Conservation (phyloP, 257 asterid species). For the Capsicum chinense region DNA sequence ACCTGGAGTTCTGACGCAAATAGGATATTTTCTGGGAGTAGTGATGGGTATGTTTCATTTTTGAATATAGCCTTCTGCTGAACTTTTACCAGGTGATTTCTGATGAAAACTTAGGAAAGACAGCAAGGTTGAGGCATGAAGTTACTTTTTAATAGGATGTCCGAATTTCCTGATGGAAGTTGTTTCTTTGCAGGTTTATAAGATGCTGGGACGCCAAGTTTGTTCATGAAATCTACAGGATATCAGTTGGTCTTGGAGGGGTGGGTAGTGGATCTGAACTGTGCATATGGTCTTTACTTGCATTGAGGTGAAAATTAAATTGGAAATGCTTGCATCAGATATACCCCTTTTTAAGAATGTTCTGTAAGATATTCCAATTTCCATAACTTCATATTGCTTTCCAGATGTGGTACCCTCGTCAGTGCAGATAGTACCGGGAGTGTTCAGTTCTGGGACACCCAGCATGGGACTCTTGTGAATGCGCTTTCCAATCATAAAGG, state of each 20-base stretch:
- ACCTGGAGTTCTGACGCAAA: constrained; percentile 83
- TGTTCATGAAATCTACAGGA: constrained; percentile 72
- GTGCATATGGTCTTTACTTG: constrained; percentile 86
- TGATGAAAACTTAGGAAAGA: background rate
- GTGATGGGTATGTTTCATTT: constrained; percentile 72
- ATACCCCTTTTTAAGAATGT: background rate
- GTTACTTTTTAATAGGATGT: background rate
- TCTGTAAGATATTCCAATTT: background rate
- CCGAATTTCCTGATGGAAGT: constrained; percentile 27
- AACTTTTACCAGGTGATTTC: constrained; percentile 17
- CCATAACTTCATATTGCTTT: constrained; percentile 19
- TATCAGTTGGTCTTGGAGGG: constrained; percentile 84
- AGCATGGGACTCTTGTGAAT: constrained; percentile 84
- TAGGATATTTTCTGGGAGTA: constrained; percentile 85
- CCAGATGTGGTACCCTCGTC: constrained; percentile 64
- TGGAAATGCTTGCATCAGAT: constrained; percentile 4
- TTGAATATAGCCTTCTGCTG: constrained; percentile 18
- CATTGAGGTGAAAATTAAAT: constrained; percentile 58
- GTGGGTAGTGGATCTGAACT: constrained; percentile 67
- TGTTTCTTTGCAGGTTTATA: constrained; percentile 58
- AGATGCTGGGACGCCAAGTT: constrained; percentile 87
- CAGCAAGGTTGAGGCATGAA: constrained; percentile 10
- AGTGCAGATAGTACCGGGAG: constrained; percentile 90
- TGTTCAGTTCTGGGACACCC: constrained; percentile 93
- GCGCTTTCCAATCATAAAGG: constrained; percentile 90